Base-by-base conservation (phyloP, 208 protist genomes). In the Leishmania martiniquensis region DNA sequence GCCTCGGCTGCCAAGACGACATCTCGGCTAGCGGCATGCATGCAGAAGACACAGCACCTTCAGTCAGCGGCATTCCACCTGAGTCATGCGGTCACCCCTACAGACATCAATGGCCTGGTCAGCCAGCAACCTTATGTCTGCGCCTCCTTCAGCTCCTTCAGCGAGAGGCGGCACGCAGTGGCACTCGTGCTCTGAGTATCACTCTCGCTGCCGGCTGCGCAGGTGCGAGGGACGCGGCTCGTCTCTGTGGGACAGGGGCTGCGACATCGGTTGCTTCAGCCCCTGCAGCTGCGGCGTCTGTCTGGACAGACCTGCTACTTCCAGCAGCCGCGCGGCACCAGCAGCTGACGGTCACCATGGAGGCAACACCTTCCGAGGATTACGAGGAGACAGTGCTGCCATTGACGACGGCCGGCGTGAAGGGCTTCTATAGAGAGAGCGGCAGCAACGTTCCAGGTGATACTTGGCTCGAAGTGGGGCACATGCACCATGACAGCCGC, bases 81-180 rank as follows among this genome's bases (percentile, higher is more conserved):
- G 42, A 9, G n/a, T 20, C n/a, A 47, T 34, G 42, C 42, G 42
- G 20, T 20, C 65, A 69, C 4, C 42, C 12, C 1, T 13, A 13
- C 25, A 44, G 12, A 25, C 25, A 47, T 69, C 20, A n/a, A 10
- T 9, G 4, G 39, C 15, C 47, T 25, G 51, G 55, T 17, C 25
- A 62, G 9, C 47, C 72, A 3, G 57, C 29, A 10, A 22, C 39
- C 65, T 44, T 83, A 22, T 76, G 71, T 51, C 65, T 76, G 52
- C 52, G 74, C 70, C 20, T 86, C 15, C 37, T 85, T 75, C 42
- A 57, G 15, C 42, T 62, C 13, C 75, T 84, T 55, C 75, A 80
- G 60, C 29, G 45, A 2, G 80, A 84, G 25, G 80, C 80, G 29
- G 29, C 10, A 39, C 68, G 45, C 45, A 62, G 75, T 39, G 52